Evolutionary conservation across 805 yeast species (phyloP).

Genomic region (Candida ficus): DNA sequence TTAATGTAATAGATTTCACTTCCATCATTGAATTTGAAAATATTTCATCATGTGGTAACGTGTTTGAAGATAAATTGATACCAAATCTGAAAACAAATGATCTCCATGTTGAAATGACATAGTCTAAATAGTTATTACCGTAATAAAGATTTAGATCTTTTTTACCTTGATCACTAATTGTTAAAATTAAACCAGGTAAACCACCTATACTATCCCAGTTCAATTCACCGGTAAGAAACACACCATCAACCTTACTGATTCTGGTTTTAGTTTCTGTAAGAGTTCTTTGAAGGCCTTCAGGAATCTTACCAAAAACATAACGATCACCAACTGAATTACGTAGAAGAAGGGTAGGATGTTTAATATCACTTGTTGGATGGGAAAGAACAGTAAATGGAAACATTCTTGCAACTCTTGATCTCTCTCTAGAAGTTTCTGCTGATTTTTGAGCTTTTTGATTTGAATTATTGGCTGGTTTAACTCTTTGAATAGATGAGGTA

Average conservation of each 20-base stretch:
- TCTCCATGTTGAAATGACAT: slow-evolving; percentile 76
- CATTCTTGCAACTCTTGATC: slow-evolving; percentile 28
- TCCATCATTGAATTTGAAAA: slow-evolving; percentile 32
- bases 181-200: slow-evolving; percentile 80
- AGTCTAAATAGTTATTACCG: slow-evolving; percentile 43
- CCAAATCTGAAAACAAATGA: slow-evolving; percentile 81
- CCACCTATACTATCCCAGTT: slow-evolving; percentile 87
- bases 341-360: slow-evolving; percentile 51
- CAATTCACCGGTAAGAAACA: slow-evolving; percentile 76
- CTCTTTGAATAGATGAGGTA: too few relatives aligned
- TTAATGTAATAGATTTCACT: slow-evolving; percentile 13
- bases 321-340: slow-evolving; percentile 30
- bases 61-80: slow-evolving; percentile 38
- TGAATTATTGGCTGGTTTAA: too few relatives aligned
- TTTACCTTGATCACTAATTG: slow-evolving; percentile 74
- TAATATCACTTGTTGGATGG: slow-evolving; percentile 59
- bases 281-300: slow-evolving; percentile 84
- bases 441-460: background rate
- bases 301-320: slow-evolving; percentile 70
- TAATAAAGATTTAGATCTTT: slow-evolving; percentile 50
- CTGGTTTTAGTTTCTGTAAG: slow-evolving; percentile 56
- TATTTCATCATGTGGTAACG: slow-evolving; percentile 18
- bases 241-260: slow-evolving; percentile 51
- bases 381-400: slow-evolving; percentile 47
- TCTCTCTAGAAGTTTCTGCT: background rate